Evolutionary conservation across 2,329 filamentous ascomycete genomes (phyloP).

Genomic region (Neofusicoccum kwambonambiense): DNA sequence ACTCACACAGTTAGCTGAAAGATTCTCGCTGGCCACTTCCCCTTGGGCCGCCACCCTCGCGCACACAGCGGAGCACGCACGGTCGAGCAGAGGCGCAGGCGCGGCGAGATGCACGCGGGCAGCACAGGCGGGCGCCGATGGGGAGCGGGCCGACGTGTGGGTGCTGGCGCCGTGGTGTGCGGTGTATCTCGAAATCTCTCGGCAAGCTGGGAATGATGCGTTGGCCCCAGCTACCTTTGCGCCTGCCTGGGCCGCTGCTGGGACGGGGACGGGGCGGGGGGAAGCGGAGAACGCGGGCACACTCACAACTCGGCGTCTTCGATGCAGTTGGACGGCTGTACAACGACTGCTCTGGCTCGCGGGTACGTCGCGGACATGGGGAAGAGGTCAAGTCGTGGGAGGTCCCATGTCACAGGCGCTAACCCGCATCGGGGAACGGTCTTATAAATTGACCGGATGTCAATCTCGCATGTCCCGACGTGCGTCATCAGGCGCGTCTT

Average conservation of each 20-base stretch:
- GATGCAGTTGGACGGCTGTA: constrained; percentile 12
- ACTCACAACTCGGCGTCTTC: constrained; percentile 12
- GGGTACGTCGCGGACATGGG: constrained; percentile 18
- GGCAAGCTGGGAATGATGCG: constrained; percentile 17
- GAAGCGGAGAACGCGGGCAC: background rate
- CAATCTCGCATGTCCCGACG: constrained; percentile 12
- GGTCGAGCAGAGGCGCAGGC: background rate
- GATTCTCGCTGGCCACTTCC: constrained; percentile 16
- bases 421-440: constrained; percentile 13
- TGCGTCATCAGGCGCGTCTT: constrained; percentile 6
- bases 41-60: constrained; percentile 2
- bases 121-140: constrained; percentile 16
- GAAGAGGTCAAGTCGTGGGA: constrained; percentile 18
- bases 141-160: constrained; percentile 12
- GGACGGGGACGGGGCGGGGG: background rate
- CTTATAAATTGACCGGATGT: constrained; percentile 17
- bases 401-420: constrained; percentile 11
- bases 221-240: constrained; percentile 15
- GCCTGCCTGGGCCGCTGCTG: background rate
- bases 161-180: constrained; percentile 15
- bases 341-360: constrained; percentile 4
- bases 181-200: constrained; percentile 16
- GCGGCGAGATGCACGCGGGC: constrained; percentile 4
- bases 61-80: background rate
- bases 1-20: constrained; percentile 15